A percentile compares a stretch with the other conserved stretches of the same genome.
Conservation (phyloP, 1,284 basidiomycete genomes). For the Chalciporus sp. region DNA sequence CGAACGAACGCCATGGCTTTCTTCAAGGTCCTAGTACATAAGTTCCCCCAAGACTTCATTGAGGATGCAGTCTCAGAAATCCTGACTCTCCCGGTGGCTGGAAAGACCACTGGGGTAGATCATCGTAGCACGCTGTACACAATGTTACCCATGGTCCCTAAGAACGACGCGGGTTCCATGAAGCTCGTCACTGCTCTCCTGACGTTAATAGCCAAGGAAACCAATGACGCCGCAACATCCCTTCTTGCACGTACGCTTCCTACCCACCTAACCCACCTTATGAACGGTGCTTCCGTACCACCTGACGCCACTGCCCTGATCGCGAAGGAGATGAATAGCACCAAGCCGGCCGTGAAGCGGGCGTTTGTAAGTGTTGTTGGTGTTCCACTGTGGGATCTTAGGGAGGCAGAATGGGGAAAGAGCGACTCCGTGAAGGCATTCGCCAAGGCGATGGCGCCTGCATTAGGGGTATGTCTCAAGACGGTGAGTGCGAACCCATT, state of each 20-base stretch:
- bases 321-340: conserved; percentile 67
- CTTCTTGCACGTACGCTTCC: conserved; percentile 56
- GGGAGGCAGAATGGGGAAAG: conserved; percentile 18
- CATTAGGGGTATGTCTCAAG: conserved; percentile 74
- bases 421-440: conserved; percentile 50
- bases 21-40: conserved; percentile 57
- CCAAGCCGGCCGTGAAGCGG: conserved; percentile 54
- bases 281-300: conserved; percentile 38
- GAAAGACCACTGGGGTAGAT: conserved; percentile 85
- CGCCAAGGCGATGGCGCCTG: conserved; percentile 54
- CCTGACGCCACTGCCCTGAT: conserved; percentile 50
- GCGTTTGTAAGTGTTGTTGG: conserved; percentile 58
- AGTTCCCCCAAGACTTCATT: conserved; percentile 29
- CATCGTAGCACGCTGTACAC: conserved; percentile 83
- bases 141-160: conserved; percentile 65
- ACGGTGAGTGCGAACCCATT: conserved; percentile 60
- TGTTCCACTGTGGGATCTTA: conserved; percentile 45
- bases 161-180: conserved; percentile 54
- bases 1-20: conserved; percentile 62
- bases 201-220: conserved; percentile 76
- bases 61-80: conserved; percentile 64
- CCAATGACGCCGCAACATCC: conserved; percentile 63
- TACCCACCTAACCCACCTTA: conserved; percentile 60
- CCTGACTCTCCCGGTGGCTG: conserved; percentile 70
- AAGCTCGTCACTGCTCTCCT: conserved; percentile 57